Conservation (phyloP, 495 filamentous ascomycete species). For the Hypomontagnella submonticulosa region DNA sequence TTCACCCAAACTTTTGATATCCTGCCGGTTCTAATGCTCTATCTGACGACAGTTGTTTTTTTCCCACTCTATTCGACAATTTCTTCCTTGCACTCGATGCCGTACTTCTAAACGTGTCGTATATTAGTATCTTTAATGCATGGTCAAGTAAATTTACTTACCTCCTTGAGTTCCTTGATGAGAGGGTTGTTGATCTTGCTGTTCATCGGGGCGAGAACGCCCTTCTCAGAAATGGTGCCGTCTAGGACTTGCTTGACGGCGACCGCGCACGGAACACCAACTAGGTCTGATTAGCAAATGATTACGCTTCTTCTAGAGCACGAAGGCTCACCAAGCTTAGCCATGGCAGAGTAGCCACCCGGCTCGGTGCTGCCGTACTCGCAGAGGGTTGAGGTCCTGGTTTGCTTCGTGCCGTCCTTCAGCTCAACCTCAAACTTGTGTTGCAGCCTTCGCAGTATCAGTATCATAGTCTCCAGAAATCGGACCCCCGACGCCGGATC, state of each 20-base stretch:
- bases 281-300: slow-evolving; percentile 51
- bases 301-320: too few species aligned
- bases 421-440: slow-evolving; percentile 94
- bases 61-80: too few species aligned
- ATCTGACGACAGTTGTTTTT: too few species aligned
- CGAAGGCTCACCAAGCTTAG: slow-evolving; percentile 72
- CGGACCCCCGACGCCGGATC: too few species aligned
- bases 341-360: slow-evolving; percentile 87
- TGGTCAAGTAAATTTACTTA: too few species aligned
- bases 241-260: slow-evolving; percentile 86
- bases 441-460: slow-evolving; percentile 70
- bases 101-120: too few species aligned
- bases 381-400: slow-evolving; percentile 79
- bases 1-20: too few species aligned
- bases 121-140: too few species aligned
- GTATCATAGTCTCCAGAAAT: too few species aligned
- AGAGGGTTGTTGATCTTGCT: slow-evolving; percentile 75
- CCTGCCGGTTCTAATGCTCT: too few species aligned
- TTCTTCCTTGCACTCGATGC: too few species aligned
- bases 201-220: slow-evolving; percentile 84
- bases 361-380: slow-evolving; percentile 77
- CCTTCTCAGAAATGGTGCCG: slow-evolving; percentile 80
- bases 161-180: slow-evolving; percentile 75
- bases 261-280: slow-evolving; percentile 36
- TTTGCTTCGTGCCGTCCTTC: slow-evolving; percentile 76